Evolutionary conservation across 805 yeast genomes (phyloP), one percentile per base, ranked within the genome.

Genomic region (Candida ovalis): DNA sequence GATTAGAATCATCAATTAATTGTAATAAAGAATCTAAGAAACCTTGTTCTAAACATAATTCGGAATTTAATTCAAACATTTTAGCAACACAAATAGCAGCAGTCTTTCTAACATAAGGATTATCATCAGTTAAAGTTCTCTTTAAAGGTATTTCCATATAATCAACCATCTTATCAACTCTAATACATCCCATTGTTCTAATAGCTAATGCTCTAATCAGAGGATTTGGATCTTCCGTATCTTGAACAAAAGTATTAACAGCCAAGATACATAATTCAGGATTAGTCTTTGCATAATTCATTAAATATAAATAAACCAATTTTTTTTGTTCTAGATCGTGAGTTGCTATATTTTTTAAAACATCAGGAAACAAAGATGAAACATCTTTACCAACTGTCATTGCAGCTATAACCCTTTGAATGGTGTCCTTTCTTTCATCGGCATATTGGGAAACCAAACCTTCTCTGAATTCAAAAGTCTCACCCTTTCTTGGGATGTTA

Each of bases 331-430:
- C 97, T 52, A 94, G 73, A 67, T 94, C 99, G 61, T 87, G 92
- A 1, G 99, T 94, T 46, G 99, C 97, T 57, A 94, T 86, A 69
- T 94, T 94, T 71, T 94, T 95, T 66, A 94, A 74, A 24, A 94
- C 95, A 67, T 94, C 98, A 1, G 99, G 99, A 59, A 94, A 94
- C 47, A 94, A 73, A 1, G 95, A 81, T 18, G 96, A 87, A 22
- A 94, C 98, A 66, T 94, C 99, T 63, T 94, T 94, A 10, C 98
- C 98, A 27, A 90, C 80, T 0, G 99, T 94, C 99, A 94, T 94
- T 50, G 97, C 98, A 49, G 94, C 95, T 62, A 94, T 94, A 19
- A 95, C 96, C 50, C 96, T 79, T 69, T 92, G 96, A 57, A 94
- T 94, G 17, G 99, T 96, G 66, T 94, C 99, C 65, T 94, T 94